A percentile compares a stretch with the other conserved stretches of the same genome.
phyloP scores from a whole-genome alignment of 768 basidiomycete species.

The Termitomyces sp. region DNA sequence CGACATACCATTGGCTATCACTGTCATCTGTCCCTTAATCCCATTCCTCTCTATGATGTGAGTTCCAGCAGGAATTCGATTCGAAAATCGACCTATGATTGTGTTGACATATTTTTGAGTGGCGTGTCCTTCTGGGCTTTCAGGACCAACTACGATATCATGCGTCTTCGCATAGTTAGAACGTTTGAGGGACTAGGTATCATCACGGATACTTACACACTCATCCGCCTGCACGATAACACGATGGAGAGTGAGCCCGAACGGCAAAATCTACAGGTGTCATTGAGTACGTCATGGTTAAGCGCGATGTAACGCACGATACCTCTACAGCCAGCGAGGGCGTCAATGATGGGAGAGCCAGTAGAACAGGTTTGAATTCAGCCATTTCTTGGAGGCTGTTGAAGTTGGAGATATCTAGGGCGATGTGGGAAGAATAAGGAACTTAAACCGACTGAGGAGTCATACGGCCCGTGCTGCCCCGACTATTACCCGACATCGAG shows the following conservation, averaged over 20 bases:
- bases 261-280: conserved; percentile 52
- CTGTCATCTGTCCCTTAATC: conserved; percentile 41
- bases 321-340: conserved; percentile 66
- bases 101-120: conserved; percentile 69
- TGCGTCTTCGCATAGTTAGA: conserved; percentile 45
- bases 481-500: conserved; percentile 10
- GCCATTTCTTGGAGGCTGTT: conserved; percentile 27
- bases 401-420: background rate
- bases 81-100: conserved; percentile 69
- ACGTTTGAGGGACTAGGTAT: background rate
- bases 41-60: conserved; percentile 52
- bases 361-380: conserved; percentile 48
- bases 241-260: conserved; percentile 66
- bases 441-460: background rate
- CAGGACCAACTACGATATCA: conserved; percentile 74
- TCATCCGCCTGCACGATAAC: conserved; percentile 64
- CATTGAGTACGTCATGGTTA: conserved; percentile 1
- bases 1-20: conserved; percentile 37
- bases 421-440: background rate
- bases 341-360: conserved; percentile 51
- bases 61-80: conserved; percentile 62
- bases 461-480: conserved; percentile 8
- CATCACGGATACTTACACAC: conserved; percentile 34
- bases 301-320: background rate
- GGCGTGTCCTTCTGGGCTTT: conserved; percentile 54